These are phyloP conservation scores for Daldinia loculata DNA, from an alignment of 495 filamentous ascomycete species.

Conservation along the genomic window DNA sequence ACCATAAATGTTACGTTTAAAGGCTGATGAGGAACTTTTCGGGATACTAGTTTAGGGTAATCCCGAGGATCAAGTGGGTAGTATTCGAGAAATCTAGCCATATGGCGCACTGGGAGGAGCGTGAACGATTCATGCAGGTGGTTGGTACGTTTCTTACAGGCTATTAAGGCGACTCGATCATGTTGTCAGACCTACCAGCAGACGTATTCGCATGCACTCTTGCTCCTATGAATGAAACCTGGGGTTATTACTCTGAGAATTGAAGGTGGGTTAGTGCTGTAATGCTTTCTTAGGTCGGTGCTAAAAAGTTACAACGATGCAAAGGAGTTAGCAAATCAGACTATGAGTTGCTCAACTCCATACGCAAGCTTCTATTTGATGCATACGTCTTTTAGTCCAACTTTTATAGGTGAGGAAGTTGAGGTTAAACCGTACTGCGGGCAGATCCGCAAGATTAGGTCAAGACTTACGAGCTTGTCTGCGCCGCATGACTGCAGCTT, in stretches of 20 bases:
- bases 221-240: not conserved
- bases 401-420: not conserved
- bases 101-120: conserved; percentile 57
- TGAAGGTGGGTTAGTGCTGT: not conserved
- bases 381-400: not conserved
- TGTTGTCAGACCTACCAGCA: not conserved
- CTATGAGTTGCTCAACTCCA: not conserved
- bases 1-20: not conserved
- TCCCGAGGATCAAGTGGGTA: conserved; percentile 58
- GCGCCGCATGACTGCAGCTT: not conserved
- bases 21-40: not conserved
- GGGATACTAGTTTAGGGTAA: conserved; percentile 45
- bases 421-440: not conserved
- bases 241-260: not conserved
- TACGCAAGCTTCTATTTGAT: not conserved
- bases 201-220: not conserved
- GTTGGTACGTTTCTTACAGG: conserved; percentile 6
- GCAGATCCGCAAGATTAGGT: not conserved
- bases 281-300: not conserved
- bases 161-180: not conserved
- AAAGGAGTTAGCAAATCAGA: not conserved
- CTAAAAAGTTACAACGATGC: not conserved
- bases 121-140: conserved; percentile 49
- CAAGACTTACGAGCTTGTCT: not conserved
- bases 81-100: conserved; percentile 56